These are phyloP conservation scores for Spathaspora arborariae DNA, from an alignment of 805 yeast species.

Conservation along the genomic window DNA sequence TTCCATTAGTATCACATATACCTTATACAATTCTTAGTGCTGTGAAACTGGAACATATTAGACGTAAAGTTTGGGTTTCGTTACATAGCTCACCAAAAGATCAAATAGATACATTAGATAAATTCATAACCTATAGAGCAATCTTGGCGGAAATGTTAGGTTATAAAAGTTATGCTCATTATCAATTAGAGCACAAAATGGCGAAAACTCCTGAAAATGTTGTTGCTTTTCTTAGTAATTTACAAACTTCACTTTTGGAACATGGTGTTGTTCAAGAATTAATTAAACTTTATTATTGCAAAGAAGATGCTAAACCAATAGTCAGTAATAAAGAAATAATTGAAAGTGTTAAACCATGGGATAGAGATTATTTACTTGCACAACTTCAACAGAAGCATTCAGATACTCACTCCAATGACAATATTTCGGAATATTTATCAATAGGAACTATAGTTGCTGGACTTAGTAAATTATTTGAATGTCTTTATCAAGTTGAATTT, in stretches of 20 bases:
- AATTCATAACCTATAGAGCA: slow-evolving; percentile 62
- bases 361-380: slow-evolving; percentile 60
- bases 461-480: slow-evolving; percentile 62
- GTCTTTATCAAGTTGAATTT: slow-evolving; percentile 73
- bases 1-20: slow-evolving; percentile 51
- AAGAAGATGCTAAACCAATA: slow-evolving; percentile 12
- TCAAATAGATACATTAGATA: slow-evolving; percentile 59
- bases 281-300: slow-evolving; percentile 37
- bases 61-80: slow-evolving; percentile 72
- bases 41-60: slow-evolving; percentile 50
- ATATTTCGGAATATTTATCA: slow-evolving; percentile 70
- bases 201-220: slow-evolving; percentile 80
- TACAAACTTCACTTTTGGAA: slow-evolving; percentile 47
- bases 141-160: slow-evolving; percentile 73
- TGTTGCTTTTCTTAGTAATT: slow-evolving; percentile 56
- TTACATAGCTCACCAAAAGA: slow-evolving; percentile 60
- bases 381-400: slow-evolving; percentile 15
- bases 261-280: slow-evolving; percentile 58
- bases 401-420: slow-evolving; percentile 31
- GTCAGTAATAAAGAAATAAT: slow-evolving; percentile 24
- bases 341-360: slow-evolving; percentile 77
- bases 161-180: slow-evolving; percentile 63
- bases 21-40: slow-evolving; percentile 63
- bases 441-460: slow-evolving; percentile 86
- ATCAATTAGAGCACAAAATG: slow-evolving; percentile 87